phyloP scores from a whole-genome alignment of 129 eudicot species.

The Pseudognaphalium luteoalbum region DNA sequence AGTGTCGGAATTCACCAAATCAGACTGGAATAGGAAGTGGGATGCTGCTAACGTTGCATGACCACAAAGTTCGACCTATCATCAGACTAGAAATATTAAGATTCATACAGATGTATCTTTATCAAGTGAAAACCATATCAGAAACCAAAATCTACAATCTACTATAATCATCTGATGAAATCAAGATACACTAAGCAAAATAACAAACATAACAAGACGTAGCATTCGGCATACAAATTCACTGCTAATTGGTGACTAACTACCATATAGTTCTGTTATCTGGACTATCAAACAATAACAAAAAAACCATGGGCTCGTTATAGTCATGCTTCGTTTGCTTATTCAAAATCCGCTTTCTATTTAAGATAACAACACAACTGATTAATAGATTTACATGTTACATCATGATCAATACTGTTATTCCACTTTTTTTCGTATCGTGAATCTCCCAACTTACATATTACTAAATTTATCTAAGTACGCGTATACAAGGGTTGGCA shows the following conservation, averaged over 20 bases:
- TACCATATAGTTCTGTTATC: background rate
- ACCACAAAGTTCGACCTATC: conserved; percentile 85
- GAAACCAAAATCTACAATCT: background rate
- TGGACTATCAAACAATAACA: background rate
- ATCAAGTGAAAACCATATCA: background rate
- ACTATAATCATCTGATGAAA: too few species aligned
- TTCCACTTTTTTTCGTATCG: too few species aligned
- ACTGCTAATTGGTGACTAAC: background rate
- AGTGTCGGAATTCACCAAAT: conserved; percentile 45
- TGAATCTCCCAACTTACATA: too few species aligned
- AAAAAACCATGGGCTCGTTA: background rate
- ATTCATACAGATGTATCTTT: background rate
- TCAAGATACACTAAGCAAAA: background rate
- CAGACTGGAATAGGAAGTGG: conserved; percentile 56
- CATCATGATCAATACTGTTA: background rate
- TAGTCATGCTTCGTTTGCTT: background rate
- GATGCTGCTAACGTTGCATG: conserved; percentile 94
- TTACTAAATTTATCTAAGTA: too few species aligned
- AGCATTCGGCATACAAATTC: background rate
- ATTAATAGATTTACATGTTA: background rate
- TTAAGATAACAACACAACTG: too few species aligned
- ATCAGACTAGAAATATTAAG: conserved; percentile 10
- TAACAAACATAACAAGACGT: background rate
- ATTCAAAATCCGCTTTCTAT: background rate
- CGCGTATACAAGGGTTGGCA: background rate